phyloP scores from a whole-genome alignment of 495 filamentous ascomycete species.

The Penicillium longicatenatum region DNA sequence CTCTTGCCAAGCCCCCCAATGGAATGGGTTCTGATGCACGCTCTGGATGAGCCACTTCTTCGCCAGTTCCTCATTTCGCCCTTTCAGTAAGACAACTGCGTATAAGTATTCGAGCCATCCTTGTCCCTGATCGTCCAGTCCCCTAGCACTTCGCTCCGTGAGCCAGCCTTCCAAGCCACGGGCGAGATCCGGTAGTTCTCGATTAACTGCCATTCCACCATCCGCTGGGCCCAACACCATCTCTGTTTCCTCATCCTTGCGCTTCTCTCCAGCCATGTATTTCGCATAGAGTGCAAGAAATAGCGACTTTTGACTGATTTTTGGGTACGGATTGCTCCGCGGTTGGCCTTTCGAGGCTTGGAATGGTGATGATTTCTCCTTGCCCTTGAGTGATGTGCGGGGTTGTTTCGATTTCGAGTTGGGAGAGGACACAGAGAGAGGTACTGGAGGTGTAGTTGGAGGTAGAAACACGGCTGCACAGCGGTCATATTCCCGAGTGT shows the following conservation, averaged over 20 bases:
- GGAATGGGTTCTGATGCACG: conserved; percentile 83
- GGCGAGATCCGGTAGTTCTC: conserved; percentile 73
- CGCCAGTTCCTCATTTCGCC: conserved; percentile 83
- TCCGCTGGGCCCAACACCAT: conserved; percentile 96
- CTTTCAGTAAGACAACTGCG: conserved; percentile 84
- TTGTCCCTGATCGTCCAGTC: conserved; percentile 66
- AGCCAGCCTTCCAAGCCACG: conserved; percentile 81
- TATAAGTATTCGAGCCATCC: conserved; percentile 98
- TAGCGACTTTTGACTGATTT: conserved; percentile 82
- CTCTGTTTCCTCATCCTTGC: conserved; percentile 93
- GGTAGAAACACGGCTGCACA: conserved; percentile 90
- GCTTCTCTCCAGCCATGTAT: conserved; percentile 91
- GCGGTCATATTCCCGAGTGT: conserved; percentile 93
- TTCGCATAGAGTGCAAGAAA: conserved; percentile 93
- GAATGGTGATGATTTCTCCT: conserved; percentile 50
- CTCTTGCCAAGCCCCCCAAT: conserved; percentile 97
- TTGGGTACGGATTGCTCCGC: conserved; percentile 47
- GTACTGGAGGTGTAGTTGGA: conserved; percentile 63
- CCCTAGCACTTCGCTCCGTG: conserved; percentile 57
- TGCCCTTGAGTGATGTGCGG: conserved; percentile 53
- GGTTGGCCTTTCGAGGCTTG: conserved; percentile 25
- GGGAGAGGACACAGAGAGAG: conserved; percentile 52
- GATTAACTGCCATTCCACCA: conserved; percentile 78
- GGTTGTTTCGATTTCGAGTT: conserved; percentile 42
- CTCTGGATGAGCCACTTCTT: conserved; percentile 81